Evolutionary conservation across 345 rosid species (phyloP).

Genomic region (Syzygium oleosum): DNA sequence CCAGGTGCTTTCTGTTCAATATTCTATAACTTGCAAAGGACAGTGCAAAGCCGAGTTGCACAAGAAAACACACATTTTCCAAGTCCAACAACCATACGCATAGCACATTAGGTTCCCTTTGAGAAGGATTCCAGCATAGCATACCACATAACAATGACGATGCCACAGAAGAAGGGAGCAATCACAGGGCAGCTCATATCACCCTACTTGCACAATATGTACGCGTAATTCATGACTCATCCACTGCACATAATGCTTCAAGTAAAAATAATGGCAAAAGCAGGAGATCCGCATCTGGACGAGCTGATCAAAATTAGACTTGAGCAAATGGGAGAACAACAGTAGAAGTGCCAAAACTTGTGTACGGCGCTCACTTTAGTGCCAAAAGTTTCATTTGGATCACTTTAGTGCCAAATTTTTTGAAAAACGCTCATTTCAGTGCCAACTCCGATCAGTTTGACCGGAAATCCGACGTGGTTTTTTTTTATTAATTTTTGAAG

Average conservation of each 20-base stretch:
- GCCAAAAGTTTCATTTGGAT: too few relatives aligned
- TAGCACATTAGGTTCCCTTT: neutral
- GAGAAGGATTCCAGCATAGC: neutral
- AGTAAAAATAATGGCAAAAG: neutral
- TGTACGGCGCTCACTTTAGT: too few relatives aligned
- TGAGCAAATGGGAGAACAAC: too few relatives aligned
- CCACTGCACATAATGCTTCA: neutral
- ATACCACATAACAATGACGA: neutral
- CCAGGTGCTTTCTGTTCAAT: neutral
- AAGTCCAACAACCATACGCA: neutral
- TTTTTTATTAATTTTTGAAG: too few relatives aligned
- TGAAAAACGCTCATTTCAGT: too few relatives aligned
- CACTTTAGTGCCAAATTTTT: too few relatives aligned
- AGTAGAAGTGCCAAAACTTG: too few relatives aligned
- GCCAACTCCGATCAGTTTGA: too few relatives aligned
- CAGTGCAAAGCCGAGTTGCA: neutral
- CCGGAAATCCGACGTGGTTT: too few relatives aligned
- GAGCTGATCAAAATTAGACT: conserved; percentile 95
- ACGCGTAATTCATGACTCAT: neutral
- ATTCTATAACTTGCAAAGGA: neutral
- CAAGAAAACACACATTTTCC: neutral
- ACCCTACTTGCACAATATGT: neutral
- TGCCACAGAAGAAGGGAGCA: neutral
- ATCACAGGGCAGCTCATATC: neutral
- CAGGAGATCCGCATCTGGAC: conserved; percentile 47